phyloP scores from a whole-genome alignment of 441 rosid species.

The Bocquillonia castaneifolia region DNA sequence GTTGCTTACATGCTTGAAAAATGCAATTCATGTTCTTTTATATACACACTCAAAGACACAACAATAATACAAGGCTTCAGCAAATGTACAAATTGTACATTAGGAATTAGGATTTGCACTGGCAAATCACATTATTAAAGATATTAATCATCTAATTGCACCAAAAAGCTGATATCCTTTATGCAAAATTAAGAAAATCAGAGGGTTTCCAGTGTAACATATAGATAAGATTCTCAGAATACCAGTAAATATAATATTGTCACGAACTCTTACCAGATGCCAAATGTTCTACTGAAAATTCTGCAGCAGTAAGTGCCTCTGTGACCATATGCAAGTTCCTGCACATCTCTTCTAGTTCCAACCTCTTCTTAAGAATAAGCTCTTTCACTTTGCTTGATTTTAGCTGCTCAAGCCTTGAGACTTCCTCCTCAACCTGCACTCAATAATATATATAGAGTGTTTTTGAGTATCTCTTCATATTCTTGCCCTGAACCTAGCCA shows the following conservation, averaged over 20 bases:
- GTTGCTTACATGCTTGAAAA: neutral
- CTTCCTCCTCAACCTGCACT: slow-evolving; percentile 74
- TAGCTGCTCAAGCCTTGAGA: slow-evolving; percentile 58
- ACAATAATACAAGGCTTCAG: neutral
- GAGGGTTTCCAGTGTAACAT: neutral
- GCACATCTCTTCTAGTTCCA: slow-evolving; percentile 74
- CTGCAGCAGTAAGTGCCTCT: slow-evolving; percentile 35
- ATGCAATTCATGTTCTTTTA: neutral
- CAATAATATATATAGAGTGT: slow-evolving; percentile 8
- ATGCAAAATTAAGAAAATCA: neutral
- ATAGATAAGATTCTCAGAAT: neutral
- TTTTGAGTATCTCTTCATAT: neutral
- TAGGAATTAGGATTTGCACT: neutral
- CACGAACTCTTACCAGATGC: slow-evolving; percentile 46
- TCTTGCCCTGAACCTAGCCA: slow-evolving; percentile 1
- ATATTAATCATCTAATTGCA: neutral
- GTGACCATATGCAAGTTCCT: slow-evolving; percentile 62
- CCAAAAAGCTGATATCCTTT: neutral
- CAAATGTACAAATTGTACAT: neutral
- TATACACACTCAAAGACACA: too few relatives aligned
- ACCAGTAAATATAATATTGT: neutral
- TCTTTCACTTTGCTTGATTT: slow-evolving; percentile 78
- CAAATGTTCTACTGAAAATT: slow-evolving; percentile 48
- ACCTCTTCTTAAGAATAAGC: slow-evolving; percentile 62
- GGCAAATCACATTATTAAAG: neutral